Evolutionary conservation across 345 rosid species (phyloP).

Genomic region (Psidium friedrichsthalianum): DNA sequence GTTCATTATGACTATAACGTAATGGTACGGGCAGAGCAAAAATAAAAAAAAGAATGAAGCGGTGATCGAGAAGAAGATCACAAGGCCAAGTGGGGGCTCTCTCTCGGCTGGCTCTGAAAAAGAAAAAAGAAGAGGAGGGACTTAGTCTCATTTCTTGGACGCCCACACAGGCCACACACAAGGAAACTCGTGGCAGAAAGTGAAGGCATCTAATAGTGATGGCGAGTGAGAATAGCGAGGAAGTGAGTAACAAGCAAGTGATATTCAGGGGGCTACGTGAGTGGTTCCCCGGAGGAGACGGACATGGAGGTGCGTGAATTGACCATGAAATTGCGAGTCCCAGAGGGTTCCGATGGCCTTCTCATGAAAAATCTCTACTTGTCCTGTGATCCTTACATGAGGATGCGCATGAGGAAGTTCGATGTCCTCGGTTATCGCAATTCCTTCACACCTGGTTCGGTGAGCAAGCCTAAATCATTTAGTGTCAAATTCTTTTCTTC

Average conservation of each 20-base stretch:
- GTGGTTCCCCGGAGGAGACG: neutral
- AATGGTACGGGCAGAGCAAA: neutral
- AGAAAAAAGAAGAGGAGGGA: too few relatives aligned
- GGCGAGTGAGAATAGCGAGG: neutral
- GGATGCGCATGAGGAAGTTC: too few relatives aligned
- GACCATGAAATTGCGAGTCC: neutral
- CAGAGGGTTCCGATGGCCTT: neutral
- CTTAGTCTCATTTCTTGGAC: too few relatives aligned
- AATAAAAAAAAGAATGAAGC: too few relatives aligned
- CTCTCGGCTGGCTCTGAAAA: too few relatives aligned
- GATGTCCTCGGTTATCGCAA: too few relatives aligned
- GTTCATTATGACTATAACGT: neutral
- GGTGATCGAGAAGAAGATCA: too few relatives aligned
- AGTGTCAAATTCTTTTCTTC: neutral
- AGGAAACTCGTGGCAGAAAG: too few relatives aligned
- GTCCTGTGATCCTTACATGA: neutral
- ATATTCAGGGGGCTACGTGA: neutral
- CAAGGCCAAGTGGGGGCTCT: too few relatives aligned
- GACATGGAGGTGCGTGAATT: neutral
- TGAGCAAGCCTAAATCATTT: neutral
- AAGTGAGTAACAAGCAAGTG: neutral
- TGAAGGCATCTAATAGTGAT: neutral
- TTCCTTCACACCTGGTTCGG: too few relatives aligned
- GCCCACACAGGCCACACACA: too few relatives aligned
- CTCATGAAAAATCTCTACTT: neutral